Percentiles rank a stretch among this genome's conserved stretches.
Conservation (phyloP, 2,329 filamentous ascomycete species). For the Furcasterigmium sp. region DNA sequence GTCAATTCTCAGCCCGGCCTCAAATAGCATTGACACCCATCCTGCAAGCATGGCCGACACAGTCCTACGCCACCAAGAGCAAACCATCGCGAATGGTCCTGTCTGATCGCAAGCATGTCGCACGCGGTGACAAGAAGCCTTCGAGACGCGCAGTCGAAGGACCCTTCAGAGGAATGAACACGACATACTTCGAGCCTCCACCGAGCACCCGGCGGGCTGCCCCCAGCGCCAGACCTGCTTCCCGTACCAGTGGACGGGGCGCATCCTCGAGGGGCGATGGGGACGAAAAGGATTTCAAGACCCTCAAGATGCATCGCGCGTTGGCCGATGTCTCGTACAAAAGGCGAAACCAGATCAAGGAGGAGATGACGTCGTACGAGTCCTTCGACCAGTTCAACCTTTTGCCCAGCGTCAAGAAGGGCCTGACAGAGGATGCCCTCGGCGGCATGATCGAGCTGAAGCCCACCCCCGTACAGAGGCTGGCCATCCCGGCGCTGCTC, state of each 20-base stretch:
- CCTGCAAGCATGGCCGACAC: conserved; percentile 1
- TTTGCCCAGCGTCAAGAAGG: conserved; percentile 64
- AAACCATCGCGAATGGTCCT: conserved; percentile 54
- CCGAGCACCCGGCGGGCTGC: background rate
- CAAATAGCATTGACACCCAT: conserved; percentile 1
- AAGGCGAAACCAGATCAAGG: conserved; percentile 47
- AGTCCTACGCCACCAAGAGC: conserved; percentile 17
- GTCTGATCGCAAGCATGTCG: conserved; percentile 41
- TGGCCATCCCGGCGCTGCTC: conserved; percentile 80
- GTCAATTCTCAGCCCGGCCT: conserved; percentile 7
- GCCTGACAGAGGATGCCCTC: conserved; percentile 68
- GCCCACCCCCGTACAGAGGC: conserved; percentile 83
- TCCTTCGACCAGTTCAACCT: conserved; percentile 79
- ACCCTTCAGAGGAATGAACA: conserved; percentile 52
- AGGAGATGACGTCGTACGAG: conserved; percentile 60
- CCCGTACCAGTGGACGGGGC: conserved; percentile 7
- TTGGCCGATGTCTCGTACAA: conserved; percentile 74
- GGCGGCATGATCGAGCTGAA: conserved; percentile 67
- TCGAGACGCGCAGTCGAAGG: conserved; percentile 36
- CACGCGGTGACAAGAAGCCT: conserved; percentile 28
- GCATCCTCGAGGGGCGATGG: conserved; percentile 25
- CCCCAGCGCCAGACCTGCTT: conserved; percentile 8
- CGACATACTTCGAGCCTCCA: background rate
- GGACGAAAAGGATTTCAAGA: conserved; percentile 47
- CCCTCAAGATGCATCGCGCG: conserved; percentile 88